Base-by-base conservation (phyloP, 768 basidiomycete species). In the Russula earlei region DNA sequence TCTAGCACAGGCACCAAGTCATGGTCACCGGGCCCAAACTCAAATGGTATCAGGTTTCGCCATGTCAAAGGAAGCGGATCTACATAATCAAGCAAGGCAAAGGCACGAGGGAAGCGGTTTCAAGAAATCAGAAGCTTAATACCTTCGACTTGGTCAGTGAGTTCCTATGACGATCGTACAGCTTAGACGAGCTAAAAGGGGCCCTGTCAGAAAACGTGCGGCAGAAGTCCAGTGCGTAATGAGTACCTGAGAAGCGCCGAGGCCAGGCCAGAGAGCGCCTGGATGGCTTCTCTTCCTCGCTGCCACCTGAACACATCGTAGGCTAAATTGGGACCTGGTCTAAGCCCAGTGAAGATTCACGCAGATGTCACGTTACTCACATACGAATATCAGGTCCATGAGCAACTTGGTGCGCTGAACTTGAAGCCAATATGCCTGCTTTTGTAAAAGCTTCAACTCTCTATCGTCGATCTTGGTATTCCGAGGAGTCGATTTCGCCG, bases 361-460 rank as follows among this genome's bases (percentile, higher is more conserved):
- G 42, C 34, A 54, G 34, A 48, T 40, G 47, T 54, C 44, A 33
- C 37, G 29, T 45, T 22, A 68, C 80, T 70, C 66, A 92, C 89
- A 90, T 66, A 91, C 90, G 70, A 91, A 92, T 64, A 90, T 80
- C 58, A 92, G 71, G 68, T 92, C 90, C 87, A 91, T 88, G 41
- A 78, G 64, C 56, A 92, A 72, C 72, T 92, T 92, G 53, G 75
- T 72, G 55, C 84, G 72, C 24, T 83, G 77, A 48, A 87, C 68
- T 62, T 80, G 80, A 45, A 91, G 71, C 89, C 89, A 91, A 64
- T 84, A 83, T 62, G 80, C 81, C 69, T 89, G 83, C 61, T 78
- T 76, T 66, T 79, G 77, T 34, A 93, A 76, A 41, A 85, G 72
- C 48, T 71, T 66, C 44, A 90, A 73, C 67, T 91, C 88, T 68